phyloP scores from a whole-genome alignment of 176 grass and related monocot genomes.

The Juncus effusus region DNA sequence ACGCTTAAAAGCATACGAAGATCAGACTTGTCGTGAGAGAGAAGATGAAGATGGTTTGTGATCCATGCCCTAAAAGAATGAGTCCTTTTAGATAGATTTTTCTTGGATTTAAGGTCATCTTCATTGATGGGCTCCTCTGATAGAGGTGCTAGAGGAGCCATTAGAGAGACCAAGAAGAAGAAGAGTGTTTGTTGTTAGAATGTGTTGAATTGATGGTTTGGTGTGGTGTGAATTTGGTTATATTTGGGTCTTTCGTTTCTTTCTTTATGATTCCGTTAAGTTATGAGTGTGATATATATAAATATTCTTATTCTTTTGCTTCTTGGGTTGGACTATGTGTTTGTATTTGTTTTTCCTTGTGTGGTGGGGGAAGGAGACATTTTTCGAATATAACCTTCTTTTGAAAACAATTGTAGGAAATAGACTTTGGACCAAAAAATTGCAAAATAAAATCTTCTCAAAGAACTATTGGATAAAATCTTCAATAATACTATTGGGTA shows the following conservation, averaged over 20 bases:
- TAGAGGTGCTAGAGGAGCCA: slow-evolving; percentile 73
- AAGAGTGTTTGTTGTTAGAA: slow-evolving; percentile 23
- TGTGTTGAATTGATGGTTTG: slow-evolving; percentile 25
- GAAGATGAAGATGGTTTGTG: slow-evolving; percentile 38
- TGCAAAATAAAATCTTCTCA: no score
- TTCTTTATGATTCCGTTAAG: slow-evolving; percentile 25
- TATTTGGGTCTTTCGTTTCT: slow-evolving; percentile 3
- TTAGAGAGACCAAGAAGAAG: slow-evolving; percentile 10
- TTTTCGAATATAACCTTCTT: slow-evolving; percentile 4
- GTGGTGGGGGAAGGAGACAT: background rate
- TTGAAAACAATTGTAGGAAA: background rate
- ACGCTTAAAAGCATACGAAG: slow-evolving; percentile 87
- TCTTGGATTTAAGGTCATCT: slow-evolving; percentile 31
- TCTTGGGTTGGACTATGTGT: background rate
- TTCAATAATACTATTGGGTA: no score
- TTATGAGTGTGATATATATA: slow-evolving; percentile 9
- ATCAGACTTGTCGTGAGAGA: slow-evolving; percentile 52
- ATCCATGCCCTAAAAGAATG: slow-evolving; percentile 41
- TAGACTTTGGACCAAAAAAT: no score
- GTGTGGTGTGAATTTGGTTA: slow-evolving; percentile 17
- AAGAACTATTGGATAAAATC: no score
- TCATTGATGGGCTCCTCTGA: slow-evolving; percentile 91
- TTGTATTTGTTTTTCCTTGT: background rate
- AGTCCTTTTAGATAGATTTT: slow-evolving; percentile 25
- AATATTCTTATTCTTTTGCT: slow-evolving; percentile 1